Percentiles rank a stretch among this genome's conserved stretches.
phyloP scores from a whole-genome alignment of 768 basidiomycete species.

The Udeniomyces megalosporus region DNA sequence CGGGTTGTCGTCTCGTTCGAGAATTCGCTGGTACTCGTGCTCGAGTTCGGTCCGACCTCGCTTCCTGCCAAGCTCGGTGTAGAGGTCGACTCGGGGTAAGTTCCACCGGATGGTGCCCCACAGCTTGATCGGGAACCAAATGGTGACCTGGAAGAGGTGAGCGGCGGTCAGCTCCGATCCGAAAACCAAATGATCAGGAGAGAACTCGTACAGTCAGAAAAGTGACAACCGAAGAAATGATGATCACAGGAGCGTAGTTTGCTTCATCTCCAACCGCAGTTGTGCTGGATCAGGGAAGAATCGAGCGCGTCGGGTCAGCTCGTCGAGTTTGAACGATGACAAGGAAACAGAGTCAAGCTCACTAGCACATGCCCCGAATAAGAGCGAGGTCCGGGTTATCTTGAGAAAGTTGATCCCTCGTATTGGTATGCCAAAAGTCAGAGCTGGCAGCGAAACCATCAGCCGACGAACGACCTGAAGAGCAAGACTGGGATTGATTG shows the following conservation, averaged over 20 bases:
- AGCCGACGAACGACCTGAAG: not conserved
- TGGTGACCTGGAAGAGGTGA: conserved; percentile 34
- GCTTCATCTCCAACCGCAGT: too few relatives aligned
- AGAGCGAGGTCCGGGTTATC: too few relatives aligned
- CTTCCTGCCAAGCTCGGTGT: conserved; percentile 51
- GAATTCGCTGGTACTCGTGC: conserved; percentile 50
- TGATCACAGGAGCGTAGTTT: too few relatives aligned
- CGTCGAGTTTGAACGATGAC: too few relatives aligned
- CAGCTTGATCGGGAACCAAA: conserved; percentile 55
- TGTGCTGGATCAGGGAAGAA: too few relatives aligned
- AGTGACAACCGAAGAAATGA: conserved; percentile 36
- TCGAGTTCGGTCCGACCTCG: conserved; percentile 45
- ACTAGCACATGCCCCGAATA: too few relatives aligned
- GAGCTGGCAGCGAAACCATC: not conserved
- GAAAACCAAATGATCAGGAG: not conserved
- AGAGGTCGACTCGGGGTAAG: conserved; percentile 49
- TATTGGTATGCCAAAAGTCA: too few relatives aligned
- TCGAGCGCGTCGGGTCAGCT: too few relatives aligned
- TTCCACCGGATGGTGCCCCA: conserved; percentile 41
- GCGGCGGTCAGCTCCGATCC: not conserved
- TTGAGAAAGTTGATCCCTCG: too few relatives aligned
- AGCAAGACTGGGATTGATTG: not conserved
- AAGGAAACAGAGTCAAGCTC: too few relatives aligned
- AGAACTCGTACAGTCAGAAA: conserved; percentile 37
- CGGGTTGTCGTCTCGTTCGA: conserved; percentile 48